These are phyloP conservation scores for Auriscalpium vulgare DNA, from an alignment of 768 basidiomycete species.

Conservation along the genomic window DNA sequence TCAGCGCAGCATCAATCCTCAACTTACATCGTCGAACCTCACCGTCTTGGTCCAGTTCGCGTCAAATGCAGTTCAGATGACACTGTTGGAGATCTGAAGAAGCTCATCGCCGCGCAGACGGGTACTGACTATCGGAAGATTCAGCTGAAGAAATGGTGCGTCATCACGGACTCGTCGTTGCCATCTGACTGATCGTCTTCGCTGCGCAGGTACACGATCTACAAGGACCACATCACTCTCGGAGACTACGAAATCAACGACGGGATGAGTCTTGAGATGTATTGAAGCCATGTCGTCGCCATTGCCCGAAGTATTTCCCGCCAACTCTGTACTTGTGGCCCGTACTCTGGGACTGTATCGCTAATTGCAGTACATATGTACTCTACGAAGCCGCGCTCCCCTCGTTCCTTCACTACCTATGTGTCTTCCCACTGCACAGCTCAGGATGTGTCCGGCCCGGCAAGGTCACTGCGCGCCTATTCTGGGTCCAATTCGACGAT, in stretches of 20 bases:
- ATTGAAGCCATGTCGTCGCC: slow-evolving; percentile 30
- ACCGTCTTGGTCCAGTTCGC: slow-evolving; percentile 47
- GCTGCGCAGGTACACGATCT: slow-evolving; percentile 73
- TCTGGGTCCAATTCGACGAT: no score
- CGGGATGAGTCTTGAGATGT: slow-evolving; percentile 92
- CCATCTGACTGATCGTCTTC: not conserved
- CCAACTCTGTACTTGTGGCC: no score
- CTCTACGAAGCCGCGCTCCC: no score
- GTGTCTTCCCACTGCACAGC: no score
- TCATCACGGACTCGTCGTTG: not conserved
- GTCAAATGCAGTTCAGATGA: slow-evolving; percentile 95
- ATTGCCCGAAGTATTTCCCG: no score
- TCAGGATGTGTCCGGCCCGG: no score
- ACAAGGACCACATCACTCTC: slow-evolving; percentile 94
- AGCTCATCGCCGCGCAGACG: slow-evolving; percentile 92
- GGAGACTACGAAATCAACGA: slow-evolving; percentile 90
- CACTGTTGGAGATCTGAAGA: slow-evolving; percentile 96
- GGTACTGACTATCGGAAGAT: slow-evolving; percentile 86
- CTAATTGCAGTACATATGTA: no score
- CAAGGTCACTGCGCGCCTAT: no score
- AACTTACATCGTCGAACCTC: not conserved
- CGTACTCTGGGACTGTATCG: no score
- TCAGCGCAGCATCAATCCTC: not conserved
- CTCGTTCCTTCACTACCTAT: no score
- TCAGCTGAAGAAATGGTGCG: slow-evolving; percentile 93